A percentile compares a stretch with the other conserved stretches of the same genome.
Conservation (phyloP, 352 stramenopile genomes). For the Phytopythium vexans region DNA sequence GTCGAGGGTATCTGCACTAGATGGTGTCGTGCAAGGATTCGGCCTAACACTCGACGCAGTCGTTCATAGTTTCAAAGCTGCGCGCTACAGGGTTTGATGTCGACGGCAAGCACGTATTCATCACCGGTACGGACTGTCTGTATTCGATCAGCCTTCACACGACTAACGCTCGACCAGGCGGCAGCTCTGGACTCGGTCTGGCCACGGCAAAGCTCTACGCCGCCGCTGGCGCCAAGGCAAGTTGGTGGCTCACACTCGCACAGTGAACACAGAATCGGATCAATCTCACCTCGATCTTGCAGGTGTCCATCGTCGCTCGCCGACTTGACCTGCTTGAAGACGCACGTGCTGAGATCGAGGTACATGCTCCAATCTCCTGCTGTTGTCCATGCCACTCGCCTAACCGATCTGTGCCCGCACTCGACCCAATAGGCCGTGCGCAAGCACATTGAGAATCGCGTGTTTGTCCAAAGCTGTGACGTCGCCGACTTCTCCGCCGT, state of each 20-base stretch:
- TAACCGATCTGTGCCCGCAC: background rate
- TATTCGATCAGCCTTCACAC: background rate
- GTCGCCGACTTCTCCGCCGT: constrained; percentile 35
- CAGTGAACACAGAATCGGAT: too few species aligned
- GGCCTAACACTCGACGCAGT: too few species aligned
- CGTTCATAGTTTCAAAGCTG: background rate
- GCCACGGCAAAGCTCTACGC: constrained; percentile 44
- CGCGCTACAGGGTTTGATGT: constrained; percentile 24
- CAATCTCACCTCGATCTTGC: background rate
- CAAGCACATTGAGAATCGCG: constrained; percentile 8
- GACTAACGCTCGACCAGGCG: constrained; percentile 7
- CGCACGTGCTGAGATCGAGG: constrained; percentile 33
- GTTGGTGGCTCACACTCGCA: too few species aligned
- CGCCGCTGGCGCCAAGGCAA: constrained; percentile 25
- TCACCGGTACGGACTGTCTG: constrained; percentile 17
- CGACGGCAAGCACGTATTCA: constrained; percentile 37
- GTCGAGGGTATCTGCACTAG: too few species aligned
- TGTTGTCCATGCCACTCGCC: background rate
- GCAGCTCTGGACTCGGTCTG: constrained; percentile 44
- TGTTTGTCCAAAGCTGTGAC: constrained; percentile 48
- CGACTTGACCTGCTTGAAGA: constrained; percentile 22
- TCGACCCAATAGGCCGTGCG: constrained; percentile 6
- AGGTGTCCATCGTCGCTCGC: constrained; percentile 39
- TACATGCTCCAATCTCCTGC: background rate
- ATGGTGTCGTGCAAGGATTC: too few species aligned